Evolutionary conservation across 108 stramenopile genomes (phyloP).

Genomic region (Cyclotella atomus): DNA sequence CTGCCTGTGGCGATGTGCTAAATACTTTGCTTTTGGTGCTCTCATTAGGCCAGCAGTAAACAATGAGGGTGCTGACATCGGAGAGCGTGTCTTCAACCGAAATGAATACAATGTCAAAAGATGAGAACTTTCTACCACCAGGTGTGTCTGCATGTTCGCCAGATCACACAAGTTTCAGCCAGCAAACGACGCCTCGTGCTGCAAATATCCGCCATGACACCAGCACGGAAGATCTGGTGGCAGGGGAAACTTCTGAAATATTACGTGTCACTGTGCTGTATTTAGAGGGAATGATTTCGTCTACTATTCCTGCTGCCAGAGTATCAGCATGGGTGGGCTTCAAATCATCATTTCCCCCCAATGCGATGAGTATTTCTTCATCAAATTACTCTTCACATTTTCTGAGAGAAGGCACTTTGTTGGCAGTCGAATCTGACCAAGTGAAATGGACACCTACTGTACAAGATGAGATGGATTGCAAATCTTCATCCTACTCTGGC

Average conservation of each 20-base stretch:
- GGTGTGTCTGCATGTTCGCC: neutral
- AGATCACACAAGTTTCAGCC: neutral
- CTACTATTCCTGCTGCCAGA: neutral
- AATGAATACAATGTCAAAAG: neutral
- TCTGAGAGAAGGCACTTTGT: slow-evolving; percentile 21
- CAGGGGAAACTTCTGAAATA: neutral
- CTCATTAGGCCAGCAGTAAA: neutral
- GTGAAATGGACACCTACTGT: slow-evolving; percentile 1
- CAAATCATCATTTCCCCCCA: slow-evolving; percentile 21
- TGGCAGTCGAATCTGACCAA: slow-evolving; percentile 21
- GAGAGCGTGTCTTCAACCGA: neutral
- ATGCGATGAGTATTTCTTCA: slow-evolving; percentile 13
- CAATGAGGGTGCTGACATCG: neutral
- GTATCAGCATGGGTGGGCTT: slow-evolving; percentile 23
- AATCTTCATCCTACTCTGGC: neutral
- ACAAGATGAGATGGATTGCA: slow-evolving; percentile 1
- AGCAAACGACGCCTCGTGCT: neutral
- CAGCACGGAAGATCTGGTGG: neutral
- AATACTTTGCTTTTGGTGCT: neutral
- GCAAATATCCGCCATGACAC: neutral
- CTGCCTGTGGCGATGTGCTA: neutral
- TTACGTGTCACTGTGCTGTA: slow-evolving; percentile 19
- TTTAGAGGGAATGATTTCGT: slow-evolving; percentile 14
- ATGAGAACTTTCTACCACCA: no score
- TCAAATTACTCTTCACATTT: slow-evolving; percentile 21